Percentiles rank a stretch among this genome's conserved stretches.
These are phyloP conservation scores for Starmerella khaoyaiensis DNA, from an alignment of 805 yeast genomes.

Conservation along the genomic window DNA sequence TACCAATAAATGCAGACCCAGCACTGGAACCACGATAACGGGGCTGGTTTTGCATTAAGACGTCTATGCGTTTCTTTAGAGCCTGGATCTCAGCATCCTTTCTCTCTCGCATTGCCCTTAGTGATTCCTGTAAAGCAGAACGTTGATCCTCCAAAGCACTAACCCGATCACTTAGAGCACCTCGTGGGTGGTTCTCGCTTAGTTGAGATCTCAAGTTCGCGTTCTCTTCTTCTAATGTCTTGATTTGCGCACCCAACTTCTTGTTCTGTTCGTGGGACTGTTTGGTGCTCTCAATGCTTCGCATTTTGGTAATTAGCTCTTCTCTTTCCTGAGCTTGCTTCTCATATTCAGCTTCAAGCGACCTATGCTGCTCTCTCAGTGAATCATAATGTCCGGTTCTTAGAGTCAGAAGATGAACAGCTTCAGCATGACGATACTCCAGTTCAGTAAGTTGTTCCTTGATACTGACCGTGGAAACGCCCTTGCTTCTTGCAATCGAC, in stretches of 20 bases:
- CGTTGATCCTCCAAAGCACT: slow-evolving; percentile 28
- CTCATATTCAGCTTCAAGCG: slow-evolving; percentile 14
- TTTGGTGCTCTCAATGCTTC: slow-evolving; percentile 19
- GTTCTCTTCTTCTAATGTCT: slow-evolving; percentile 27
- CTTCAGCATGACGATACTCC: slow-evolving; percentile 25
- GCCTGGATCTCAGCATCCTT: slow-evolving; percentile 29
- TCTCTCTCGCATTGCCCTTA: slow-evolving; percentile 31
- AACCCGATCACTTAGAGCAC: slow-evolving; percentile 28
- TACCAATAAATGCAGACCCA: background rate
- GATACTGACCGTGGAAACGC: slow-evolving; percentile 4
- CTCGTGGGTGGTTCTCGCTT: slow-evolving; percentile 25
- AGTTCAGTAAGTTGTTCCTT: slow-evolving; percentile 20
- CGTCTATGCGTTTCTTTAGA: slow-evolving; percentile 23
- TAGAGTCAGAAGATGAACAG: slow-evolving; percentile 23
- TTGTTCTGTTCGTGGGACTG: slow-evolving; percentile 14
- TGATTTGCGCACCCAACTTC: slow-evolving; percentile 25
- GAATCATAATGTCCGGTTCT: slow-evolving; percentile 24
- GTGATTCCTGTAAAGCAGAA: slow-evolving; percentile 30
- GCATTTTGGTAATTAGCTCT: slow-evolving; percentile 6
- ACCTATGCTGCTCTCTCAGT: slow-evolving; percentile 21
- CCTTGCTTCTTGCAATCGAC: slow-evolving; percentile 7
- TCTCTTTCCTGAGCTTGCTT: slow-evolving; percentile 4
- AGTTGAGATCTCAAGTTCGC: slow-evolving; percentile 23
- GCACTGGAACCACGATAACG: slow-evolving; percentile 3
- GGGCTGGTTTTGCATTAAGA: slow-evolving; percentile 13